A percentile compares a stretch with the other conserved stretches of the same genome.
phyloP scores from a whole-genome alignment of 75 land plant genomes.

The Picea sitchensis region DNA sequence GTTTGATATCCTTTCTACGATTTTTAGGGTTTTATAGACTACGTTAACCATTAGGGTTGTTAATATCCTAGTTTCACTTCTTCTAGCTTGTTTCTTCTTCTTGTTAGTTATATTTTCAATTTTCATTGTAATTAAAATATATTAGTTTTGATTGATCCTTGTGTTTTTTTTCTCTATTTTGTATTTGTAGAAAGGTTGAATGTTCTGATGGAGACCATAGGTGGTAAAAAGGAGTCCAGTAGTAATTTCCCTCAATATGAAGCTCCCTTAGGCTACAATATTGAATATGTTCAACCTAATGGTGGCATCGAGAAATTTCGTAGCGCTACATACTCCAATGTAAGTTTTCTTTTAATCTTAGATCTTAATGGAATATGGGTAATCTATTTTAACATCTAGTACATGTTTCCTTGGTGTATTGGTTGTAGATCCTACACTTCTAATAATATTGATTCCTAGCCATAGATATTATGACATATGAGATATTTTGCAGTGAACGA shows the following conservation, averaged over 20 bases:
- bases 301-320: constrained; percentile 78
- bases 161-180: not conserved
- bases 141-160: too few relatives aligned
- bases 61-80: too few relatives aligned
- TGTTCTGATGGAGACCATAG: constrained; percentile 83
- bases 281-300: constrained; percentile 78
- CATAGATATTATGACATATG: too few relatives aligned
- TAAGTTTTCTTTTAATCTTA: constrained; percentile 18
- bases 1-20: too few relatives aligned
- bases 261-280: constrained; percentile 73
- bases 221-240: constrained; percentile 59
- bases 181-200: constrained; percentile 32
- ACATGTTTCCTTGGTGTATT: not conserved
- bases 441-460: not conserved
- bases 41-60: too few relatives aligned
- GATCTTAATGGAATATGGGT: not conserved
- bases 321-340: constrained; percentile 83
- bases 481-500: too few relatives aligned
- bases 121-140: too few relatives aligned
- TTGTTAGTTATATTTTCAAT: too few relatives aligned
- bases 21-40: too few relatives aligned
- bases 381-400: not conserved
- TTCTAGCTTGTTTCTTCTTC: too few relatives aligned
- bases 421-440: not conserved
- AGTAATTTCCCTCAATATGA: constrained; percentile 58